phyloP scores from a whole-genome alignment of 371 early-diverging fungal species.

The Syncephalastrum monosporum region DNA sequence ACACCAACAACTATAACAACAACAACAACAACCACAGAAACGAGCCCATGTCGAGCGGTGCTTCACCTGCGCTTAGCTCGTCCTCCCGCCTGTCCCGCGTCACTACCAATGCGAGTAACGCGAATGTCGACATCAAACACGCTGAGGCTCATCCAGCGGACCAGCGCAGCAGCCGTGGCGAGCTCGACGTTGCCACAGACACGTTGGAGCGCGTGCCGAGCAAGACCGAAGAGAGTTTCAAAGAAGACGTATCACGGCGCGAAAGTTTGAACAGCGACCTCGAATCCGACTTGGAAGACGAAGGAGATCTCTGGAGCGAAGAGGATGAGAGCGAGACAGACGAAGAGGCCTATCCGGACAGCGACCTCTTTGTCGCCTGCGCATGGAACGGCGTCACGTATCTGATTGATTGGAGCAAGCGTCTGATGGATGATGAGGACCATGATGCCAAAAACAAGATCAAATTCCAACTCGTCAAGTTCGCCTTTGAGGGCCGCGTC shows the following conservation, averaged over 20 bases:
- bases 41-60: slow-evolving; percentile 8
- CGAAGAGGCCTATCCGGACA: slow-evolving; percentile 26
- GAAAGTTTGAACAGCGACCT: slow-evolving; percentile 7
- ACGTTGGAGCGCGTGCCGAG: not conserved
- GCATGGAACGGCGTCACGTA: slow-evolving; percentile 82
- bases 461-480: slow-evolving; percentile 69
- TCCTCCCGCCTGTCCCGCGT: slow-evolving; percentile 14
- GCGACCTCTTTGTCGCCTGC: slow-evolving; percentile 77
- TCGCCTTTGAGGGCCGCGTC: slow-evolving; percentile 79
- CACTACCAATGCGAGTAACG: slow-evolving; percentile 5
- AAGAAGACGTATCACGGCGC: slow-evolving; percentile 1
- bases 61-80: slow-evolving; percentile 19
- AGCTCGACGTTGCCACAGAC: not conserved
- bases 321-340: slow-evolving; percentile 23
- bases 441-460: slow-evolving; percentile 20
- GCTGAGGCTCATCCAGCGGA: not conserved
- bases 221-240: too few species aligned
- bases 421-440: slow-evolving; percentile 16
- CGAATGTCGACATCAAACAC: not conserved
- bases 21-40: slow-evolving; percentile 1
- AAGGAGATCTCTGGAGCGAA: slow-evolving; percentile 14
- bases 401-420: slow-evolving; percentile 59
- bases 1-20: slow-evolving; percentile 4
- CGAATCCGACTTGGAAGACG: slow-evolving; percentile 13
- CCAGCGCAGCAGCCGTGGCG: slow-evolving; percentile 2